These are phyloP conservation scores for Moniliella sp. DNA, from an alignment of 1,284 basidiomycete species.

Conservation along the genomic window DNA sequence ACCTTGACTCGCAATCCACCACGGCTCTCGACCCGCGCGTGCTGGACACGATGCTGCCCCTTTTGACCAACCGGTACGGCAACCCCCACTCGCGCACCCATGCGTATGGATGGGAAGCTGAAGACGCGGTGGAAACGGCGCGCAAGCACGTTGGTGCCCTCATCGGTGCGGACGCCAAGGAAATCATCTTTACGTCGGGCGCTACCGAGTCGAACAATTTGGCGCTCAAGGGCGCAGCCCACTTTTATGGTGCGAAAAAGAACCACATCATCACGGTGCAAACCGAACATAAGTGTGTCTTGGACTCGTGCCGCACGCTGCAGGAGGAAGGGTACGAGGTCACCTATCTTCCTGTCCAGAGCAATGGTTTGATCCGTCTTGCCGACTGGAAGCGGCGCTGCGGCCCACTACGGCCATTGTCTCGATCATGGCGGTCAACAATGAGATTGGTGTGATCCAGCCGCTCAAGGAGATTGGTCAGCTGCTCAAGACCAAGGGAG, in stretches of 20 bases:
- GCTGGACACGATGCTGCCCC: slow-evolving; percentile 88
- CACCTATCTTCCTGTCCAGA: slow-evolving; percentile 80
- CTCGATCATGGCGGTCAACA: slow-evolving; percentile 97
- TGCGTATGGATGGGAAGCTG: slow-evolving; percentile 97
- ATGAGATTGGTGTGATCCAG: slow-evolving; percentile 96
- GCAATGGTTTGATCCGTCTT: slow-evolving; percentile 62
- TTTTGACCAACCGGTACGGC: slow-evolving; percentile 81
- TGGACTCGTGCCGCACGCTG: slow-evolving; percentile 86
- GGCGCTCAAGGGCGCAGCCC: slow-evolving; percentile 86
- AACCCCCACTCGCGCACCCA: slow-evolving; percentile 96
- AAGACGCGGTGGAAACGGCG: slow-evolving; percentile 73
- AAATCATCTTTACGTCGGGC: slow-evolving; percentile 89
- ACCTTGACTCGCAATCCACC: slow-evolving; percentile 42
- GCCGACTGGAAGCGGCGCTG: slow-evolving; percentile 58
- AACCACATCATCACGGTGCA: slow-evolving; percentile 42
- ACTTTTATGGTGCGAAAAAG: slow-evolving; percentile 42
- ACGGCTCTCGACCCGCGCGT: slow-evolving; percentile 94
- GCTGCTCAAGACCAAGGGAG: slow-evolving; percentile 41
- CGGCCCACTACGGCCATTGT: slow-evolving; percentile 62
- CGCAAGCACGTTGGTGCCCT: slow-evolving; percentile 72
- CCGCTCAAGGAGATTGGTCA: slow-evolving; percentile 85
- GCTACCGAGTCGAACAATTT: slow-evolving; percentile 97
- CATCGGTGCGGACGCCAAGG: slow-evolving; percentile 81
- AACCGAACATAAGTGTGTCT: slow-evolving; percentile 87
- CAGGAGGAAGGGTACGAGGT: slow-evolving; percentile 92